Conservation (phyloP, 371 early-diverging fungal genomes). For the Rhizopus sp. region DNA sequence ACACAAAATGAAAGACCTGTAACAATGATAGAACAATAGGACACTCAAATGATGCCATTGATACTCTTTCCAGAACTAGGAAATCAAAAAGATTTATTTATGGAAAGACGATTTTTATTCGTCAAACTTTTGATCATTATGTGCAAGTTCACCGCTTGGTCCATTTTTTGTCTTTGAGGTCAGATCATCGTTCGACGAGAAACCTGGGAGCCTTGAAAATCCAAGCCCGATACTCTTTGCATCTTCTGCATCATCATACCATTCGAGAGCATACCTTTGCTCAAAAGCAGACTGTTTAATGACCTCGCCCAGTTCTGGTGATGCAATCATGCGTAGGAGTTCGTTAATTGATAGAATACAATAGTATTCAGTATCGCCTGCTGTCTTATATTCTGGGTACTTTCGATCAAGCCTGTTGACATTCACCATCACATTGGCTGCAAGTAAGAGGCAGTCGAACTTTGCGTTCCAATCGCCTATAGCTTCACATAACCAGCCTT, state of each 20-base stretch:
- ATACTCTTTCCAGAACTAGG: too few relatives aligned
- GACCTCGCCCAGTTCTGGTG: not conserved
- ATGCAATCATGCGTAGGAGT: not conserved
- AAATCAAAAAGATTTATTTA: too few relatives aligned
- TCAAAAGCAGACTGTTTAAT: not conserved
- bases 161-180: too few relatives aligned
- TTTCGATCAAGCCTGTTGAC: conserved; percentile 11
- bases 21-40: too few relatives aligned
- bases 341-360: not conserved
- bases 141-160: too few relatives aligned
- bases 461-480: conserved; percentile 6
- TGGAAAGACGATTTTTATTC: too few relatives aligned
- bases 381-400: conserved; percentile 9
- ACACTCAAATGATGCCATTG: too few relatives aligned
- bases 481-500: conserved; percentile 13
- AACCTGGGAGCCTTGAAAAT: too few relatives aligned
- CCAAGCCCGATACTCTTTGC: too few relatives aligned
- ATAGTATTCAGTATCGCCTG: conserved; percentile 11
- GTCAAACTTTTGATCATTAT: too few relatives aligned
- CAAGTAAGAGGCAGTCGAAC: conserved; percentile 5
- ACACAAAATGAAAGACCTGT: too few relatives aligned
- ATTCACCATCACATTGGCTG: not conserved
- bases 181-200: too few relatives aligned
- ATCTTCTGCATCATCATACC: not conserved
- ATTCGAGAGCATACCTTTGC: not conserved